Evolutionary conservation across 108 stramenopile genomes (phyloP).

Genomic region (Pinguiococcus pyrenoidosus): DNA sequence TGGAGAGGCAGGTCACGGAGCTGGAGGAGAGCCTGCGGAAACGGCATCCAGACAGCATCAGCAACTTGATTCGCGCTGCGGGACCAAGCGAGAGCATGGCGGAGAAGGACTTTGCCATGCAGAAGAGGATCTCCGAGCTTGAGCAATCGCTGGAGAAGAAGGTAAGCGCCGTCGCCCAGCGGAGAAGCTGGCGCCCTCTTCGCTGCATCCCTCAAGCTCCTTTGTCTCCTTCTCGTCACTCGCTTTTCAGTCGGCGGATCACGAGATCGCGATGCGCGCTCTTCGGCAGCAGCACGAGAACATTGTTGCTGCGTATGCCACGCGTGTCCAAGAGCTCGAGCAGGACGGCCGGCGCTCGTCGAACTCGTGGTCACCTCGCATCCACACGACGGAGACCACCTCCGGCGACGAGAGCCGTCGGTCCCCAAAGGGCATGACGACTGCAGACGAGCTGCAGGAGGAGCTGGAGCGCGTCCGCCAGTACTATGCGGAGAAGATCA

Average conservation of each 20-base stretch:
- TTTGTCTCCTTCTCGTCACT: too few relatives aligned
- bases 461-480: too few relatives aligned
- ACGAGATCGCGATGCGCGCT: background rate
- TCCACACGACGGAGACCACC: background rate
- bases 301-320: conserved; percentile 1
- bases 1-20: conserved; percentile 4
- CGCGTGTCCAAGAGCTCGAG: background rate
- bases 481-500: conserved; percentile 4
- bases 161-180: too few relatives aligned
- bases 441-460: too few relatives aligned
- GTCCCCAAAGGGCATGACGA: too few relatives aligned
- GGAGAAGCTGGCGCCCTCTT: too few relatives aligned
- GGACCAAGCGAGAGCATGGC: conserved; percentile 3
- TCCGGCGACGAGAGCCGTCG: background rate
- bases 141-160: background rate
- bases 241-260: too few relatives aligned
- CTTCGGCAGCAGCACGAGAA: conserved; percentile 4
- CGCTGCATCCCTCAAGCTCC: too few relatives aligned
- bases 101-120: too few relatives aligned
- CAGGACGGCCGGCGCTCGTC: background rate
- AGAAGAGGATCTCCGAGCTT: too few relatives aligned
- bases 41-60: conserved; percentile 3
- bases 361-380: background rate
- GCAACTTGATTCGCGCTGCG: conserved; percentile 1
- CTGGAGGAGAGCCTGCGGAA: background rate